phyloP scores from a whole-genome alignment of 2,329 filamentous ascomycete genomes.

The Trichoderma atrobrunneum region DNA sequence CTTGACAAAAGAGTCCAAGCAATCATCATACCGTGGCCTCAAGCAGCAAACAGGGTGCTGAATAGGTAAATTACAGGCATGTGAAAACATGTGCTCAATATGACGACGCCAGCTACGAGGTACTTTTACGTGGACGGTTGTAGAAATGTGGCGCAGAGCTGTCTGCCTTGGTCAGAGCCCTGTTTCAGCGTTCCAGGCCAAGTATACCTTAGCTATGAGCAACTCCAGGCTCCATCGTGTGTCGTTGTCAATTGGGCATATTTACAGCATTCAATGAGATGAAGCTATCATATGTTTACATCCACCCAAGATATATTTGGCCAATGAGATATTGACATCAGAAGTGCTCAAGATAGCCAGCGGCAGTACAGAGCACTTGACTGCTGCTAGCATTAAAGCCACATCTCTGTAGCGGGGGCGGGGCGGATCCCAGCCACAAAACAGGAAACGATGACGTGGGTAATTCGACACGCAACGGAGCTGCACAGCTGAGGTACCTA shows the following conservation, averaged over 20 bases:
- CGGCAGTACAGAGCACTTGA: background rate
- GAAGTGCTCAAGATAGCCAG: background rate
- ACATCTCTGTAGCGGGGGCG: conserved; percentile 24
- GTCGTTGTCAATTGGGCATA: background rate
- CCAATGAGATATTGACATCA: background rate
- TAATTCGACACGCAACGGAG: conserved; percentile 23
- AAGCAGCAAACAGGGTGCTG: background rate
- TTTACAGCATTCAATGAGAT: background rate
- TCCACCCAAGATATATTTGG: background rate
- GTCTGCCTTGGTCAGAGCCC: background rate
- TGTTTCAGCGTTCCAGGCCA: background rate
- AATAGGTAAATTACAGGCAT: background rate
- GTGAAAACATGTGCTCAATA: background rate
- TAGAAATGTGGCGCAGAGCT: background rate
- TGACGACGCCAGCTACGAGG: background rate
- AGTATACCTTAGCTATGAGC: background rate
- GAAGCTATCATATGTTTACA: background rate
- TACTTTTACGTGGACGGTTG: background rate
- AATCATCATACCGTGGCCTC: background rate
- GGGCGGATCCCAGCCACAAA: conserved; percentile 29
- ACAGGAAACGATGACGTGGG: conserved; percentile 35
- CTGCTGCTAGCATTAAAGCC: conserved; percentile 4
- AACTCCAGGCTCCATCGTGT: background rate
- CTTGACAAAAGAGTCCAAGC: background rate
- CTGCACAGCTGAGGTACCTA: conserved; percentile 15